Base-by-base conservation (phyloP, 2,329 filamentous ascomycete genomes). In the Botrytis hyacinthi region DNA sequence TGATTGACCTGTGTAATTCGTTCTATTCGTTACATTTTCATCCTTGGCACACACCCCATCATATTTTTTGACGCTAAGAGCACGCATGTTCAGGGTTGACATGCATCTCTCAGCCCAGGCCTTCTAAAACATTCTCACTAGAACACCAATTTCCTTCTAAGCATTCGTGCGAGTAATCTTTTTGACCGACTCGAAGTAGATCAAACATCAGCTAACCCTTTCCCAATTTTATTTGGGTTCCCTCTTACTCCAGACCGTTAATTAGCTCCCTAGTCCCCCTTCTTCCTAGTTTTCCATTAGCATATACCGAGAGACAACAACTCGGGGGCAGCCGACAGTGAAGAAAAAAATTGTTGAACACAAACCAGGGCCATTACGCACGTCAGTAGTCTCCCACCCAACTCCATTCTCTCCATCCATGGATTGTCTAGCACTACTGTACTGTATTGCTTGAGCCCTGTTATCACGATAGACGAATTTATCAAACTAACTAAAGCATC, bases 1-100 rank as follows among this genome's bases (percentile, higher is more conserved):
- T 68, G 48, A 42, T 37, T 57, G 35, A n/a, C 37, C 42, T 32
- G 14, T 66, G 26, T 69, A 10, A 63, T 71, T 62, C 44, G 44
- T 71, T 71, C 40, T 62, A 46, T 44, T 20, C 37, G 51, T 61
- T 70, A 61, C 68, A 70, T 65, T 42, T 71, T 18, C 22, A 44
- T 68, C 40, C 62, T 57, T 69, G 66, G 66, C 66, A 32, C 66
- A 59, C 35, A 32, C 10, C 48, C 18, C 66, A 44, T 69, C 51
- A 40, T 26, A 57, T 65, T 40, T 40, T 29, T 18, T 59, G 32
- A 57, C 70, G 70, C 70, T 66, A 72, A 59, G 29, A 48, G 35
- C 7, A 73, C 54, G 71, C 71, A 70, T 70, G 22, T 51, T 44
- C 71, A 69, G 71, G 71, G 71, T 69, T 61, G 35, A 61, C 71